phyloP scores from a whole-genome alignment of 768 basidiomycete genomes.

The Tricholoma saponaceum region DNA sequence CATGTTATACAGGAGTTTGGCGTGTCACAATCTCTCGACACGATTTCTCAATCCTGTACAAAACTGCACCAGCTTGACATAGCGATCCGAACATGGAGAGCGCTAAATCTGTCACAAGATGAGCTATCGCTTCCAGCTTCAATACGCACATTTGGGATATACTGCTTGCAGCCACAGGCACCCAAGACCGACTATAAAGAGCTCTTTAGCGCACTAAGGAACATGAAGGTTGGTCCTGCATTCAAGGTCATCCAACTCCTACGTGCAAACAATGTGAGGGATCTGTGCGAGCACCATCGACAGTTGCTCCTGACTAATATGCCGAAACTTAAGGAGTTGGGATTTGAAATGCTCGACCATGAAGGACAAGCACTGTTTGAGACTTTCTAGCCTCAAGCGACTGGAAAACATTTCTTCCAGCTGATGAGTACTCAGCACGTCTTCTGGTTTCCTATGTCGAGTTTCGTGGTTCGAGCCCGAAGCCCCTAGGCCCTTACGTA shows the following conservation, averaged over 20 bases:
- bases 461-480: too few relatives aligned
- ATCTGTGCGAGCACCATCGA: constrained; percentile 10
- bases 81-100: constrained; percentile 4
- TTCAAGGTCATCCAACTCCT: constrained; percentile 11
- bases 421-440: too few relatives aligned
- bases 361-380: constrained; percentile 9
- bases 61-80: constrained; percentile 13
- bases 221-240: constrained; percentile 1
- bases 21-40: background rate
- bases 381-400: background rate
- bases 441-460: too few relatives aligned
- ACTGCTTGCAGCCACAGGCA: constrained; percentile 5
- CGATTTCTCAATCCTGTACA: constrained; percentile 6
- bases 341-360: constrained; percentile 11
- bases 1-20: background rate
- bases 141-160: constrained; percentile 13
- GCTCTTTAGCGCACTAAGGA: constrained; percentile 3
- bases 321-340: constrained; percentile 3
- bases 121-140: constrained; percentile 4
- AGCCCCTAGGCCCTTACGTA: too few relatives aligned
- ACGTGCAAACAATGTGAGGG: constrained; percentile 6
- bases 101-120: background rate
- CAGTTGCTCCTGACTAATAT: background rate
- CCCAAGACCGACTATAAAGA: constrained; percentile 1
- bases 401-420: background rate